Percentiles rank a stretch among this genome's conserved stretches.
Evolutionary conservation across 1,139 yeast genomes (phyloP).

Genomic region (Kodamaea anthophila): DNA sequence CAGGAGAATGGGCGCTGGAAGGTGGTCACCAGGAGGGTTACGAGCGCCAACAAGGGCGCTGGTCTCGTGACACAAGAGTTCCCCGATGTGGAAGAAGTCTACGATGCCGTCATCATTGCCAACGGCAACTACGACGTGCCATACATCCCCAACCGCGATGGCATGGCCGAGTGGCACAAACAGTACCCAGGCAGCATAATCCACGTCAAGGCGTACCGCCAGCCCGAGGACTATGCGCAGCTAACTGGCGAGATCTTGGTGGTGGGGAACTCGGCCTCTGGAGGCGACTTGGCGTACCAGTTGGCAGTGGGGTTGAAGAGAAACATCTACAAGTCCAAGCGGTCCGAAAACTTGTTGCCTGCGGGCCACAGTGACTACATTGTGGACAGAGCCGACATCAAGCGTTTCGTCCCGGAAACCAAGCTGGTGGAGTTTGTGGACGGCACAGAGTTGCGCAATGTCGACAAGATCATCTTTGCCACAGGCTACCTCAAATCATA

Average conservation of each 20-base stretch:
- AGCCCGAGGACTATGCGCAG: conserved; percentile 37
- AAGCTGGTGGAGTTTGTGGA: conserved; percentile 33
- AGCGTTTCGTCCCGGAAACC: conserved; percentile 20
- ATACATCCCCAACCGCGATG: conserved; percentile 46
- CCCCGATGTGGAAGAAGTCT: conserved; percentile 12
- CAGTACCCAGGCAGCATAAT: conserved; percentile 41
- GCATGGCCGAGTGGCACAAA: conserved; percentile 44
- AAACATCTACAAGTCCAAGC: conserved; percentile 40
- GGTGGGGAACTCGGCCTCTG: conserved; percentile 61
- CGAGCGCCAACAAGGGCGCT: conserved; percentile 19
- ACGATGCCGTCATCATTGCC: conserved; percentile 52
- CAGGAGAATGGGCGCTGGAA: conserved; percentile 9
- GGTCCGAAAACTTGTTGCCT: conserved; percentile 35
- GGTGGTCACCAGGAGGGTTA: conserved; percentile 21
- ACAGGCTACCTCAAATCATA: conserved; percentile 46
- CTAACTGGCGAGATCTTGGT: conserved; percentile 40
- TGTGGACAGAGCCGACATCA: conserved; percentile 35
- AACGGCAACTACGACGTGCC: conserved; percentile 57
- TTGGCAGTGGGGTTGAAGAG: conserved; percentile 31
- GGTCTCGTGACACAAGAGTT: conserved; percentile 6
- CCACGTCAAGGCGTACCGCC: conserved; percentile 58
- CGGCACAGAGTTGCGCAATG: conserved; percentile 30
- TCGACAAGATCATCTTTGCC: conserved; percentile 53
- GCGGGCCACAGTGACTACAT: conserved; percentile 35
- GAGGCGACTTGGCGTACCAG: conserved; percentile 53